phyloP scores from a whole-genome alignment of 1,284 basidiomycete genomes.

The Pseudozyma sp. region DNA sequence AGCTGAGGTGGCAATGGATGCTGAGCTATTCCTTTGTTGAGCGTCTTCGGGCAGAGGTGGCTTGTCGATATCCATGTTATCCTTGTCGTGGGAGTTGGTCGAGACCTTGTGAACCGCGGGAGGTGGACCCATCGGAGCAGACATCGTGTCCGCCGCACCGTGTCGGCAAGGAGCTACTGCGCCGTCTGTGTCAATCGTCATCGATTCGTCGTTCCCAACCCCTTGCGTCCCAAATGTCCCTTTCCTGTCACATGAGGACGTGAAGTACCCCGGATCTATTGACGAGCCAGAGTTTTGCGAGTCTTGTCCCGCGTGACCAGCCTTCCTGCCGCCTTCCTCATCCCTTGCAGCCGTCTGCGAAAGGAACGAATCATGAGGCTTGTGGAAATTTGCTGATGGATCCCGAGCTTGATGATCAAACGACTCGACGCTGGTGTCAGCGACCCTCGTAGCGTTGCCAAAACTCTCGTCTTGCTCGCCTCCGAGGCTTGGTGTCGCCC shows the following conservation, averaged over 20 bases:
- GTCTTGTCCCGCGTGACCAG: slow-evolving; percentile 11
- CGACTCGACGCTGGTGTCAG: neutral
- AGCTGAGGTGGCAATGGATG: slow-evolving; percentile 14
- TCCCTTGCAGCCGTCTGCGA: slow-evolving; percentile 33
- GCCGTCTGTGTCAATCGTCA: neutral
- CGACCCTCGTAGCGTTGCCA: neutral
- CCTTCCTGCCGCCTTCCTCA: slow-evolving; percentile 45
- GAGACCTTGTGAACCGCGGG: neutral
- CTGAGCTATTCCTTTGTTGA: slow-evolving; percentile 23
- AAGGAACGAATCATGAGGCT: slow-evolving; percentile 45
- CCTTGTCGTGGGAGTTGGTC: slow-evolving; percentile 4
- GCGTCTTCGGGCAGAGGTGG: slow-evolving; percentile 7
- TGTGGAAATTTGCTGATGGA: slow-evolving; percentile 31
- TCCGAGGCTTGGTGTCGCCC: slow-evolving; percentile 2
- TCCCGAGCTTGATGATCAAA: neutral
- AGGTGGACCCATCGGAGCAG: slow-evolving; percentile 7
- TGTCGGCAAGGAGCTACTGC: too few relatives aligned
- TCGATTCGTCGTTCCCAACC: neutral
- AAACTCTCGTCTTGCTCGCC: slow-evolving; percentile 12
- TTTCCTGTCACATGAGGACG: neutral
- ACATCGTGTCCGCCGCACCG: neutral
- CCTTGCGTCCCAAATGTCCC: neutral
- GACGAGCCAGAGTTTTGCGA: slow-evolving; percentile 1
- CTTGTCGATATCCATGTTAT: slow-evolving; percentile 17
- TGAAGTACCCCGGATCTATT: neutral